phyloP scores from a whole-genome alignment of 257 asterid species.

The Capsicum chinense region DNA sequence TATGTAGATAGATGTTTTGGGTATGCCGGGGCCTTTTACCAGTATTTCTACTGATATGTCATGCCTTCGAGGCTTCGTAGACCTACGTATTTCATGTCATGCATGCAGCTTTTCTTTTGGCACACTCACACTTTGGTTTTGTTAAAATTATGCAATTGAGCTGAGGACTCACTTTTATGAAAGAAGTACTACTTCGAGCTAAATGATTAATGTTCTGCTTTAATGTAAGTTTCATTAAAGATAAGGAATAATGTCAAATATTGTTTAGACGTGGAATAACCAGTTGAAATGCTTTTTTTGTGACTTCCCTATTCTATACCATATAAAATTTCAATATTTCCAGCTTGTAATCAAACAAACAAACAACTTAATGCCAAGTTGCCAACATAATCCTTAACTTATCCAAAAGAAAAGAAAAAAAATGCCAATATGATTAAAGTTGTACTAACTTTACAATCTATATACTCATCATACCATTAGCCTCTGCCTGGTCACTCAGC shows the following conservation, averaged over 20 bases:
- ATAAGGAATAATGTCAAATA: conserved; percentile 1
- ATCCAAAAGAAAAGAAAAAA: conserved; percentile 15
- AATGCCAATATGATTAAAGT: conserved; percentile 27
- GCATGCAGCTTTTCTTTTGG: no score
- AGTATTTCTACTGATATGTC: no score
- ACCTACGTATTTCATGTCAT: no score
- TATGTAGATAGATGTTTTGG: no score
- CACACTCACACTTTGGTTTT: no score
- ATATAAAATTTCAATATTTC: neutral
- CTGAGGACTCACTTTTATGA: no score
- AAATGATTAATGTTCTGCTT: no score
- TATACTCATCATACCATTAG: conserved; percentile 63
- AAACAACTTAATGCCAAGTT: neutral
- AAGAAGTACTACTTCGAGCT: no score
- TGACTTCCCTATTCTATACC: neutral
- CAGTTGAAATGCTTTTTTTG: neutral
- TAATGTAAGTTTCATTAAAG: no score
- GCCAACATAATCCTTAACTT: conserved; percentile 13
- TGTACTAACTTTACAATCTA: conserved; percentile 81
- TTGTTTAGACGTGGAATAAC: neutral
- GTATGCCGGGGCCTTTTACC: no score
- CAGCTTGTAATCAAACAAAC: conserved; percentile 21
- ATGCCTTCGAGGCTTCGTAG: no score
- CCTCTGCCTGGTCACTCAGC: conserved; percentile 85
- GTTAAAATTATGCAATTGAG: no score